Evolutionary conservation across 1,139 yeast genomes (phyloP).

Genomic region (Debaryomyces udenii): DNA sequence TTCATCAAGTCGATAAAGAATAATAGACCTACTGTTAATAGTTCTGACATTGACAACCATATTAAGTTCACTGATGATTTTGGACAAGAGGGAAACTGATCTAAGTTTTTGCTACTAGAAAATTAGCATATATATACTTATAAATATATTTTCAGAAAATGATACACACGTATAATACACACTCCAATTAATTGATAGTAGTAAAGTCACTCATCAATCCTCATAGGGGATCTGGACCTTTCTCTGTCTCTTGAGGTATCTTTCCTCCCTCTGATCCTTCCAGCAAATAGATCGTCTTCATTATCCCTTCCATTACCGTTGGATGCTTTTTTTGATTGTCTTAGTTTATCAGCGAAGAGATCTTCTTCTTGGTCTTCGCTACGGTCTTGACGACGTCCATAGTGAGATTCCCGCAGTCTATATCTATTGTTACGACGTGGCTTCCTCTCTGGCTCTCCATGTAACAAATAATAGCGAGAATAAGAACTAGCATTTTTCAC

Average conservation of each 20-base stretch:
- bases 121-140: slow-evolving; percentile 1
- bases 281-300: slow-evolving; percentile 48
- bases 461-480: slow-evolving; percentile 68
- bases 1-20: slow-evolving; percentile 89
- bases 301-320: slow-evolving; percentile 16
- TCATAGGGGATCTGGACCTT: slow-evolving; percentile 17
- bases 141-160: slow-evolving; percentile 7
- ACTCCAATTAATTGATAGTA: neutral
- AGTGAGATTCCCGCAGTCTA: slow-evolving; percentile 12
- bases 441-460: slow-evolving; percentile 72
- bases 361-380: slow-evolving; percentile 30
- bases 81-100: slow-evolving; percentile 91
- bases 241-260: slow-evolving; percentile 12
- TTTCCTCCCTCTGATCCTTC: slow-evolving; percentile 17
- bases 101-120: neutral
- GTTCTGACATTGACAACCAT: slow-evolving; percentile 78
- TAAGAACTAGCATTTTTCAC: slow-evolving; percentile 59
- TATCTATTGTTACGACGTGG: slow-evolving; percentile 21
- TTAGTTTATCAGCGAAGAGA: slow-evolving; percentile 33
- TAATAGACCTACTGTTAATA: slow-evolving; percentile 94
- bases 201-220: slow-evolving; percentile 9
- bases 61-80: slow-evolving; percentile 89
- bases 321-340: slow-evolving; percentile 15
- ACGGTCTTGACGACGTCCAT: slow-evolving; percentile 9
- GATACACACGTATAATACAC: slow-evolving; percentile 6